phyloP scores from a whole-genome alignment of 2,329 filamentous ascomycete species.

The Orbilia blumenaviensis region DNA sequence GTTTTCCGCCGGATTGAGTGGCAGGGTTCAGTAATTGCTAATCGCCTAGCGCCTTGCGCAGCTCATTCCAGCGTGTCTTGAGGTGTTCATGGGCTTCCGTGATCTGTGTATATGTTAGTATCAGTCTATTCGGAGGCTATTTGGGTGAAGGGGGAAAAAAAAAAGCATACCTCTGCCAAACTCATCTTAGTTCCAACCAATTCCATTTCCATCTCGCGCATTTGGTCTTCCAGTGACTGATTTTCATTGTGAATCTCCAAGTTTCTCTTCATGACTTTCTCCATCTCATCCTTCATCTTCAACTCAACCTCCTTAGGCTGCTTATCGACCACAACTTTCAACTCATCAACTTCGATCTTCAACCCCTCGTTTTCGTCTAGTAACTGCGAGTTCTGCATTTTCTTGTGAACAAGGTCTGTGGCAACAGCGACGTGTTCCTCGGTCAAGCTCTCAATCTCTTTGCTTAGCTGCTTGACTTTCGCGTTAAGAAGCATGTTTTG shows the following conservation, averaged over 20 bases:
- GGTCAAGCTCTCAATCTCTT: conserved; percentile 86
- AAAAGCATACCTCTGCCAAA: conserved; percentile 78
- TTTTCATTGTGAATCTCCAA: conserved; percentile 95
- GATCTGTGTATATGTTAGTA: conserved; percentile 58
- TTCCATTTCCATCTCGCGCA: conserved; percentile 90
- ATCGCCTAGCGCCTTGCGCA: conserved; percentile 67
- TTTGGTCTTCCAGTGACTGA: conserved; percentile 82
- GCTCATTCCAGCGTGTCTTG: conserved; percentile 78
- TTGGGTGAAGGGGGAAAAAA: background rate
- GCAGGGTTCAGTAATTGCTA: conserved; percentile 54
- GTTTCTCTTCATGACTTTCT: conserved; percentile 90
- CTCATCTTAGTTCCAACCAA: conserved; percentile 93
- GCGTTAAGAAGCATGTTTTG: conserved; percentile 74
- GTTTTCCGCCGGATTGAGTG: conserved; percentile 30
- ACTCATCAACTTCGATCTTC: conserved; percentile 82
- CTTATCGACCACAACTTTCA: conserved; percentile 85
- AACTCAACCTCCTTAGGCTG: conserved; percentile 89
- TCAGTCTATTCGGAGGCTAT: background rate
- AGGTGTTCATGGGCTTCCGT: conserved; percentile 72
- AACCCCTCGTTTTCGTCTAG: conserved; percentile 89
- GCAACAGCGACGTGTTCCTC: conserved; percentile 89
- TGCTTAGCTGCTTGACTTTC: conserved; percentile 84
- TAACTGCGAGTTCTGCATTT: conserved; percentile 91
- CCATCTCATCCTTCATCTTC: conserved; percentile 82
- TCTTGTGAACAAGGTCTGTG: conserved; percentile 87